Conservation (phyloP, 2,329 filamentous ascomycete species). For the Talaromyces sp. region DNA sequence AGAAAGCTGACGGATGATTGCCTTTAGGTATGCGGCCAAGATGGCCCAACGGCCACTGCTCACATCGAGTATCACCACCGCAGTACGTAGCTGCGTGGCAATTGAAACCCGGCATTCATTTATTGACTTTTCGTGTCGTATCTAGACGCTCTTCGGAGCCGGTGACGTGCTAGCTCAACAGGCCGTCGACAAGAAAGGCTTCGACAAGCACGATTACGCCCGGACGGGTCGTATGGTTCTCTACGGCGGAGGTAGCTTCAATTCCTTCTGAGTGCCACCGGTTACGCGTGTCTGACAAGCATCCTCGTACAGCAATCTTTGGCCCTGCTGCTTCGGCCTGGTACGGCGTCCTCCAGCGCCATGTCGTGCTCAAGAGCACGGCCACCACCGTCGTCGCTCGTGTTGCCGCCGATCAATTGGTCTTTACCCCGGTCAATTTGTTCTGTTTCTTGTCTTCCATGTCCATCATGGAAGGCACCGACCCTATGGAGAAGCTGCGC, state of each 20-base stretch:
- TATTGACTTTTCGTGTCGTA: neutral
- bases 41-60: slow-evolving; percentile 76
- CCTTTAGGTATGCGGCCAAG: slow-evolving; percentile 72
- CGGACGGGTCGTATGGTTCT: slow-evolving; percentile 45
- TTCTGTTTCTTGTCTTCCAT: slow-evolving; percentile 76
- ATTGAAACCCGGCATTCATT: neutral
- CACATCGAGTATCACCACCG: slow-evolving; percentile 85
- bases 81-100: slow-evolving; percentile 40
- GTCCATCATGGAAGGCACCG: slow-evolving; percentile 70
- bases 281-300: neutral
- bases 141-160: slow-evolving; percentile 76
- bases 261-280: neutral
- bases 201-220: slow-evolving; percentile 65
- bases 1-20: neutral
- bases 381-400: slow-evolving; percentile 70
- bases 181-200: slow-evolving; percentile 73
- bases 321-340: slow-evolving; percentile 82
- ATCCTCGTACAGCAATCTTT: slow-evolving; percentile 59
- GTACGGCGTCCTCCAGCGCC: slow-evolving; percentile 72
- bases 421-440: slow-evolving; percentile 83
- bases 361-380: slow-evolving; percentile 59
- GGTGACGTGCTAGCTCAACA: slow-evolving; percentile 92
- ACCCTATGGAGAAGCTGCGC: slow-evolving; percentile 63
- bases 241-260: slow-evolving; percentile 42
- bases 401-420: slow-evolving; percentile 71